A percentile compares a stretch with the other conserved stretches of the same genome.
Conservation (phyloP, 1,284 basidiomycete genomes). For the Ceratobasidium sp. region DNA sequence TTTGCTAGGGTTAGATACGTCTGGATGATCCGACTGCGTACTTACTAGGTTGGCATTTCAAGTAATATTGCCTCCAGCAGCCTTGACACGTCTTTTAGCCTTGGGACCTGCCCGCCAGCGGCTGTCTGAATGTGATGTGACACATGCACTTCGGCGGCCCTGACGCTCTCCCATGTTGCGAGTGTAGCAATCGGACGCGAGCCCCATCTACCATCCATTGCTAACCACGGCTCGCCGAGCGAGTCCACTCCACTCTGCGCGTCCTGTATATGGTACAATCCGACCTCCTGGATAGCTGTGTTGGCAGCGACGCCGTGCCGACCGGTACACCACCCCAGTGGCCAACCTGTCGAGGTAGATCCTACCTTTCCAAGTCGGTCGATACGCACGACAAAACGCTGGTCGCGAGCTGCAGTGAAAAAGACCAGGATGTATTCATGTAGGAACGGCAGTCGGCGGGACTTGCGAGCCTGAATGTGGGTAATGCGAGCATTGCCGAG, state of each 20-base stretch:
- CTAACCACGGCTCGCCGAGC: neutral
- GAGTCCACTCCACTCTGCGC: conserved; percentile 9
- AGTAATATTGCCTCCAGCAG: conserved; percentile 13
- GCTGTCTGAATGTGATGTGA: conserved; percentile 4
- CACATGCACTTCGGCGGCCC: neutral
- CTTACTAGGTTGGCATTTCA: conserved; percentile 28
- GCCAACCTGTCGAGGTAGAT: too few species aligned
- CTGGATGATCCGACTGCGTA: too few species aligned
- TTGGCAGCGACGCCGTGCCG: neutral
- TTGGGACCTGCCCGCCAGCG: neutral
- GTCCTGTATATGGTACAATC: conserved; percentile 11
- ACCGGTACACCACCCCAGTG: neutral
- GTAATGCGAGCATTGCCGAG: conserved; percentile 8
- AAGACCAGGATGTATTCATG: conserved; percentile 28
- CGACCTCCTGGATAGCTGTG: conserved; percentile 7
- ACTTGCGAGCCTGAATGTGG: conserved; percentile 20
- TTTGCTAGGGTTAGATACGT: neutral
- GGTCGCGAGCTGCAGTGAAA: neutral
- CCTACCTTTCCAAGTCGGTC: conserved; percentile 23
- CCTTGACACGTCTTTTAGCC: neutral
- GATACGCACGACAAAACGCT: conserved; percentile 8
- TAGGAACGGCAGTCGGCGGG: conserved; percentile 4
- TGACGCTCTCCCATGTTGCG: neutral
- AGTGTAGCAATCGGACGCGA: conserved; percentile 25
- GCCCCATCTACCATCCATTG: conserved; percentile 15